Percentiles rank a stretch among this genome's conserved stretches.
These are phyloP conservation scores for Purshia tridentata DNA, from an alignment of 306 rosid genomes.

Conservation along the genomic window DNA sequence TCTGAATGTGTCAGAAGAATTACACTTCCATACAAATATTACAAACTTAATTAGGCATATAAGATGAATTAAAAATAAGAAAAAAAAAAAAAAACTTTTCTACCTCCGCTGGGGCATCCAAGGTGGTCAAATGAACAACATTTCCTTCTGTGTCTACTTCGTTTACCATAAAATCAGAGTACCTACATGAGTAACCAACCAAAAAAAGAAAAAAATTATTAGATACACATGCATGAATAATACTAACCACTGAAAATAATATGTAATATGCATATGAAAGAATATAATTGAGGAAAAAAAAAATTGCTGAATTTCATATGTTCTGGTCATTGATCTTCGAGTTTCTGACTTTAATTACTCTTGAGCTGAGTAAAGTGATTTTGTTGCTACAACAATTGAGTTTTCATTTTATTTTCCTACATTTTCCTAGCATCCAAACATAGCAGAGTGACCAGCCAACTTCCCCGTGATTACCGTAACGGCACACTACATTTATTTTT, in stretches of 20 bases:
- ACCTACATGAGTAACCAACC: conserved; percentile 49
- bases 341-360: background rate
- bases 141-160: conserved; percentile 82
- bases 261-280: background rate
- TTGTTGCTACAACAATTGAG: background rate
- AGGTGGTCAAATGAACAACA: conserved; percentile 64
- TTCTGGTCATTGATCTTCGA: background rate
- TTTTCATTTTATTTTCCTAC: background rate
- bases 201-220: background rate
- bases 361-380: background rate
- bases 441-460: background rate
- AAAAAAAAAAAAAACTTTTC: background rate
- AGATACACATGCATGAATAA: background rate
- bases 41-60: background rate
- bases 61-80: background rate
- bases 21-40: conserved; percentile 7
- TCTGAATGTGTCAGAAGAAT: conserved; percentile 35
- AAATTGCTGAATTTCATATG: background rate
- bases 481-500: background rate
- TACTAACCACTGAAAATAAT: background rate
- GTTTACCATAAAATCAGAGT: conserved; percentile 87
- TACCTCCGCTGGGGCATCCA: conserved; percentile 62
- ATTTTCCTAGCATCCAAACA: conserved; percentile 8
- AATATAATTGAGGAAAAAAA: background rate
- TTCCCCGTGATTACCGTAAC: background rate